Conservation (phyloP, 805 yeast species). For the Monosporozyma siamensis region DNA sequence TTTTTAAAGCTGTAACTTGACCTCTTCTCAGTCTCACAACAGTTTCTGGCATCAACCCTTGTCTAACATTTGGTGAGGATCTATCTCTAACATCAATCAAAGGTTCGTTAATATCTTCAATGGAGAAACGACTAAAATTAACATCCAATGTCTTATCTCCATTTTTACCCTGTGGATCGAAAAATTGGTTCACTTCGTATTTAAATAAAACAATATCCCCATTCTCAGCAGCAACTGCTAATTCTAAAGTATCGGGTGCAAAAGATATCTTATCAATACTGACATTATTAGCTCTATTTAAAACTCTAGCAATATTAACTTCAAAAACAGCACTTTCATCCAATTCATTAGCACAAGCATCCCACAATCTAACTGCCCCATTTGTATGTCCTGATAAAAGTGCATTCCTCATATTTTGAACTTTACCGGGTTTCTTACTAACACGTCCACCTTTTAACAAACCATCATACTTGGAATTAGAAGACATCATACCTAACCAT, state of each 20-base stretch:
- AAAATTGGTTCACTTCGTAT: conserved; percentile 48
- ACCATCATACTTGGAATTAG: conserved; percentile 27
- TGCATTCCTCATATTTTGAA: conserved; percentile 44
- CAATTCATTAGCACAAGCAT: conserved; percentile 68
- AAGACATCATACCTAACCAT: conserved; percentile 69
- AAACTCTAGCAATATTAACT: conserved; percentile 42
- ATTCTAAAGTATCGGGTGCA: conserved; percentile 68
- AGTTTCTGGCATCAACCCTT: conserved; percentile 54
- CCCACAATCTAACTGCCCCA: conserved; percentile 78
- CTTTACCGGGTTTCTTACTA: conserved; percentile 38
- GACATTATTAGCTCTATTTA: conserved; percentile 37
- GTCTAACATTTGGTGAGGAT: conserved; percentile 39
- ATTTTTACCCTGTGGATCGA: conserved; percentile 25
- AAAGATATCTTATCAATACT: conserved; percentile 55
- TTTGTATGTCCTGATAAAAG: conserved; percentile 80
- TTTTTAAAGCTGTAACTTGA: conserved; percentile 48
- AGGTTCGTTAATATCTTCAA: conserved; percentile 12
- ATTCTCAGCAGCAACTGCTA: conserved; percentile 54
- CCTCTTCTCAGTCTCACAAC: conserved; percentile 39
- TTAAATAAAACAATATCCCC: conserved; percentile 74
- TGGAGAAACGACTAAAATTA: conserved; percentile 20
- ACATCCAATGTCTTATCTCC: conserved; percentile 13
- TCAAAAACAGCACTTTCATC: conserved; percentile 52
- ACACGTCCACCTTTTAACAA: conserved; percentile 73
- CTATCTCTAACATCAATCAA: conserved; percentile 46